phyloP scores from a whole-genome alignment of 1,284 basidiomycete species.

The Golubevia pallescens region DNA sequence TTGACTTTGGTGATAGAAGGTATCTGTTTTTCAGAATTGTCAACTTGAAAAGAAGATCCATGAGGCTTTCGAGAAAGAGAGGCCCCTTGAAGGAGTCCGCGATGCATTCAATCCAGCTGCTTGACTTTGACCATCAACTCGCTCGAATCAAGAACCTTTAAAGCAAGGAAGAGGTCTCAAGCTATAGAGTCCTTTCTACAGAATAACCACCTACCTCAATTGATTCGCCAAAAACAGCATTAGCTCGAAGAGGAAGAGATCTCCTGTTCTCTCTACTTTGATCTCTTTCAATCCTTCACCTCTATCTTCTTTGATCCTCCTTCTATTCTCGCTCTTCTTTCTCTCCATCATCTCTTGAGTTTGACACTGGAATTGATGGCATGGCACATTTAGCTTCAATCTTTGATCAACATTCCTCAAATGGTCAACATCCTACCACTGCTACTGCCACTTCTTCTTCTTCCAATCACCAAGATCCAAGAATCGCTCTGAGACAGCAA shows the following conservation, averaged over 20 bases:
- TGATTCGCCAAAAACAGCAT: not conserved
- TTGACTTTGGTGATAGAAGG: slow-evolving; percentile 5
- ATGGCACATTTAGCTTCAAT: not conserved
- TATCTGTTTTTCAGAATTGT: too few species aligned
- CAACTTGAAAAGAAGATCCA: too few species aligned
- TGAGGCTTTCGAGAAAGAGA: too few species aligned
- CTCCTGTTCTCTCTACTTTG: too few species aligned
- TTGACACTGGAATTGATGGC: not conserved
- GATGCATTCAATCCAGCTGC: too few species aligned
- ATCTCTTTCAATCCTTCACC: slow-evolving; percentile 4
- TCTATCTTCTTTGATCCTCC: slow-evolving; percentile 4
- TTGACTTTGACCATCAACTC: not conserved
- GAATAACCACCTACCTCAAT: not conserved
- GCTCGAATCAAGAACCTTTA: not conserved
- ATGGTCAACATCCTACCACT: not conserved
- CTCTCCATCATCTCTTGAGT: not conserved
- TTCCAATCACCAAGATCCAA: not conserved
- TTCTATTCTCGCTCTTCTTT: not conserved
- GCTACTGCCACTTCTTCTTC: slow-evolving; percentile 2
- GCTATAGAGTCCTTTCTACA: not conserved
- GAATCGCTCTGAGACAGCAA: slow-evolving; percentile 2
- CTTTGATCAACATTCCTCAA: not conserved
- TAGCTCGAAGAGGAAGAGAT: slow-evolving; percentile 8
- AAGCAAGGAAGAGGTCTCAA: not conserved
- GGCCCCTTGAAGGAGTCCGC: too few species aligned